Evolutionary conservation across 129 eudicot species (phyloP).

Genomic region (Rutidosis leptorrhynchoides): DNA sequence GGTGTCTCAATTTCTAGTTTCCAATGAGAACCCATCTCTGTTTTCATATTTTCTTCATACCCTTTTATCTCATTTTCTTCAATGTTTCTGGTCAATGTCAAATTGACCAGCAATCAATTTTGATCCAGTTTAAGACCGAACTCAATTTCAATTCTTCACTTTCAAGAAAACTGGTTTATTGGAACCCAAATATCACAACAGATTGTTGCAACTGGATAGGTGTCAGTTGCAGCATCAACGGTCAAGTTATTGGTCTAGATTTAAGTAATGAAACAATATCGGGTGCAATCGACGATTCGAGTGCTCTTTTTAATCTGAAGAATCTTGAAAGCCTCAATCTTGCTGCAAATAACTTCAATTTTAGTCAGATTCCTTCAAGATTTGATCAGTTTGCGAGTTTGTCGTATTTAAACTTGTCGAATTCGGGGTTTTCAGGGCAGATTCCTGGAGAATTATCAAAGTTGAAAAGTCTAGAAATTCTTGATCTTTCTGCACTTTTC

Average conservation of each 20-base stretch:
- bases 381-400: constrained; percentile 25
- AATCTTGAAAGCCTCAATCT: constrained; percentile 36
- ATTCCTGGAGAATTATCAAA: constrained; percentile 38
- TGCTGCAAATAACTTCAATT: constrained; percentile 29
- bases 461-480: constrained; percentile 36
- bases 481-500: constrained; percentile 46
- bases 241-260: constrained; percentile 27
- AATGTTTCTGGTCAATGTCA: constrained; percentile 33
- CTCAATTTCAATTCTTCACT: constrained; percentile 16
- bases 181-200: constrained; percentile 26
- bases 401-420: constrained; percentile 26
- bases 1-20: constrained; percentile 22
- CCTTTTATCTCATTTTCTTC: constrained; percentile 11
- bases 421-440: constrained; percentile 31
- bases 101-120: constrained; percentile 23
- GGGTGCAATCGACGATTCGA: constrained; percentile 25
- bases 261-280: constrained; percentile 30
- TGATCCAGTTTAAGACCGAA: constrained; percentile 31
- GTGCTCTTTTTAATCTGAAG: constrained; percentile 24
- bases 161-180: constrained; percentile 23
- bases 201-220: constrained; percentile 33
- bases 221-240: constrained; percentile 20
- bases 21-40: constrained; percentile 33
- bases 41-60: constrained; percentile 31
- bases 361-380: constrained; percentile 20